Base-by-base conservation (phyloP, 345 rosid species). In the Corchorus capsularis region DNA sequence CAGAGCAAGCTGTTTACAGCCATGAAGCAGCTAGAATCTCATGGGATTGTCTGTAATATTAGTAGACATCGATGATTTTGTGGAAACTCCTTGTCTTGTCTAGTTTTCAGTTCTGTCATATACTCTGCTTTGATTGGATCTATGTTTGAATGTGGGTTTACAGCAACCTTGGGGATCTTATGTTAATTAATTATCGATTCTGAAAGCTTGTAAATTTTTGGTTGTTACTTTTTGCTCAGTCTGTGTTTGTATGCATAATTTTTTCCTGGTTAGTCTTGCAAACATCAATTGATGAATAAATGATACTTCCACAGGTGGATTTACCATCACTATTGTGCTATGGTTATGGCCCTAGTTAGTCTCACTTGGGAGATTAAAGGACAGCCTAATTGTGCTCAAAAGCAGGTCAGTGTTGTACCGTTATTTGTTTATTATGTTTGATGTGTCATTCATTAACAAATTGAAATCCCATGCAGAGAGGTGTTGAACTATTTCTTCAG, bases 351-450 rank as follows among this genome's bases (percentile, higher is more conserved):
- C 50, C 86, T 96, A 62, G 99, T 94, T 76, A 96, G 99, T 85
- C 98, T 96, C 83, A 94, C 99, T 47, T 94, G 98, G 98, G 99
- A 94, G 83, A 94, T 96, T 78, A 91, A 91, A 88, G 98, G 99
- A 71, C 95, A 94, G 77, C 97, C 99, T 57, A 84, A 96, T 82
- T 96, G 99, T 86, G 87, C 90, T 20, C 91, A 88, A 79, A 94
- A 94, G 86, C 99, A 96, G 93, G 99, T 96, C 78, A 65, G 49
- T 63, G 10, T 73, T 81, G 56, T 78, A 66, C 63, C 43, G 22
- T 22, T 60, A 35, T 73, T 55, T 27, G 49, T 70, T 79, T 76
- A 78, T 52, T 68, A 2, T 32, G 65, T 35, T 71, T 59, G 60
- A 27, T 49, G 20, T 68, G 43, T 52, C n/a, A 69, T 27, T 75